A percentile compares a stretch with the other conserved stretches of the same genome.
Conservation (phyloP, 139 green algal genomes). For the Chlorella sp. region DNA sequence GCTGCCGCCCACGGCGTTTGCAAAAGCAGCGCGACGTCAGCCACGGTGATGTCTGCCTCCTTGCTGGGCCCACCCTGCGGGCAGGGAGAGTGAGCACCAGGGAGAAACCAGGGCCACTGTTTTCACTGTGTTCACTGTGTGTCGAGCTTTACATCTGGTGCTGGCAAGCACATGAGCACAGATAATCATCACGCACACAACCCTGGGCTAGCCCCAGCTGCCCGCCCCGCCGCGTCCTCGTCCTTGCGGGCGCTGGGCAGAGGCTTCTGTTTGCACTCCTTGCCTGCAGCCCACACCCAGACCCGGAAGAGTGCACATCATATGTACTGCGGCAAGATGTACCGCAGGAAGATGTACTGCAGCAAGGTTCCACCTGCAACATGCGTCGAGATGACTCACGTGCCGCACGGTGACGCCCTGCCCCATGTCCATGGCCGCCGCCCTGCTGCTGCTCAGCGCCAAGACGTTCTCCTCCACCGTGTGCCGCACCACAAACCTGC, state of each 20-base stretch:
- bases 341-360: no score
- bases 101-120: not conserved
- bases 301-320: no score
- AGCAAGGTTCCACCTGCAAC: no score
- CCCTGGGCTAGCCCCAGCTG: not conserved
- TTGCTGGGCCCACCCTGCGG: not conserved
- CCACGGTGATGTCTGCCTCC: not conserved
- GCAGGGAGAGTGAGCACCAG: not conserved
- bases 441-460: conserved; percentile 29
- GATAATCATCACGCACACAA: not conserved
- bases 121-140: not conserved
- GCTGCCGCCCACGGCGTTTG: not conserved
- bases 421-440: conserved; percentile 44
- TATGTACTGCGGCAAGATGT: no score
- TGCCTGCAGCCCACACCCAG: no score
- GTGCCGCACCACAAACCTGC: conserved; percentile 20
- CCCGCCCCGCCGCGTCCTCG: not conserved
- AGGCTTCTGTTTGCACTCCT: no score
- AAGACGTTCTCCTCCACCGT: conserved; percentile 83
- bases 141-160: not conserved
- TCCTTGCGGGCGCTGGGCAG: not conserved
- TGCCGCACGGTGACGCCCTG: no score
- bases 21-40: not conserved
- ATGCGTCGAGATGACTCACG: no score
- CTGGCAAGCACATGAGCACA: not conserved